phyloP scores from a whole-genome alignment of 1,139 yeast species.

The Hyphopichia buzzinii region DNA sequence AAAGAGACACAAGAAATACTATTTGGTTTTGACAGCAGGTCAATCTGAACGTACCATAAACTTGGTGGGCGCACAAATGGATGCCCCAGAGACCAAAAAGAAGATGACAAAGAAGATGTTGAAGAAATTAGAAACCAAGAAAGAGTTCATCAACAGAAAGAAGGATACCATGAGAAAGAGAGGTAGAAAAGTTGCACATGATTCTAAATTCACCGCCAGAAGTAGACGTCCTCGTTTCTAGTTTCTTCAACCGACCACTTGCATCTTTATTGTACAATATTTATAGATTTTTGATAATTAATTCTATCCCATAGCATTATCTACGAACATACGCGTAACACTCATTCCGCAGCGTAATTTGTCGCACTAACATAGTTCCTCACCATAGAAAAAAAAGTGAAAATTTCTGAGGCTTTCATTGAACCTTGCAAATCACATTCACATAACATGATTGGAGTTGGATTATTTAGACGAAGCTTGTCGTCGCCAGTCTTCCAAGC shows the following conservation, averaged over 20 bases:
- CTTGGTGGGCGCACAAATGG: conserved; percentile 79
- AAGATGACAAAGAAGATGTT: conserved; percentile 48
- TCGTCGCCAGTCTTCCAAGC: too few species aligned
- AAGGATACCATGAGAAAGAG: conserved; percentile 90
- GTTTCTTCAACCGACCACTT: conserved; percentile 4
- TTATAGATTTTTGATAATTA: not conserved
- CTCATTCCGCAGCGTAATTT: not conserved
- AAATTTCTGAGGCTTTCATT: too few species aligned
- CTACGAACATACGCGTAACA: not conserved
- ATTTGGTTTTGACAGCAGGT: conserved; percentile 89
- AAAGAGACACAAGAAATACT: conserved; percentile 86
- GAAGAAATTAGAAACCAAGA: conserved; percentile 67
- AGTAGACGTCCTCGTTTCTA: conserved; percentile 84
- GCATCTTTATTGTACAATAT: conserved; percentile 1
- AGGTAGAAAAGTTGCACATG: conserved; percentile 85
- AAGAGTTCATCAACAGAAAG: conserved; percentile 84
- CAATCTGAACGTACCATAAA: conserved; percentile 66
- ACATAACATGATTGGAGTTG: too few species aligned
- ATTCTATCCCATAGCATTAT: not conserved
- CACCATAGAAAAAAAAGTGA: not conserved
- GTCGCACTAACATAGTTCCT: not conserved
- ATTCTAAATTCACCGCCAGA: conserved; percentile 91
- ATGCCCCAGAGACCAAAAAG: conserved; percentile 45
- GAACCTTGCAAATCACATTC: too few species aligned
- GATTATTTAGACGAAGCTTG: too few species aligned